Conservation (phyloP, 495 filamentous ascomycete genomes). For the Beverwykella pulmonaria region DNA sequence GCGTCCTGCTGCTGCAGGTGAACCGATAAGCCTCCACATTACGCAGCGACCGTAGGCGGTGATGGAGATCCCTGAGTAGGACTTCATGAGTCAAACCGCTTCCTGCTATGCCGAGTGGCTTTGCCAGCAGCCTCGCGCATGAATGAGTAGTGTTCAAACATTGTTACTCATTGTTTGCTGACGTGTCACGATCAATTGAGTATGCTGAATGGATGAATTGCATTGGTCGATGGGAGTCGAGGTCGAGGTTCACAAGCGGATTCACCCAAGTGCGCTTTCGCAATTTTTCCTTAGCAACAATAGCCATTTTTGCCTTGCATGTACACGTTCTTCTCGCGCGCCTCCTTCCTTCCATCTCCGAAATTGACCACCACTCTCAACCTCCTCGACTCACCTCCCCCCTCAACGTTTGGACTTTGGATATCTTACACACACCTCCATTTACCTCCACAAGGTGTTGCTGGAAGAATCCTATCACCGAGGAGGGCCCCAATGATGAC, state of each 20-base stretch:
- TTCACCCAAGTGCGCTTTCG: background rate
- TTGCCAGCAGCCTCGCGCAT: slow-evolving; percentile 21
- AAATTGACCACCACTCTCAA: too few species aligned
- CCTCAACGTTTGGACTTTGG: too few species aligned
- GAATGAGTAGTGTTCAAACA: slow-evolving; percentile 26
- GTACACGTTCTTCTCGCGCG: too few species aligned
- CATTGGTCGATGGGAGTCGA: background rate
- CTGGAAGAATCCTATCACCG: too few species aligned
- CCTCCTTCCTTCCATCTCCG: too few species aligned
- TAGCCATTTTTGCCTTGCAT: too few species aligned
- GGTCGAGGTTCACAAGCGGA: background rate
- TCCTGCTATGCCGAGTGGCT: slow-evolving; percentile 25
- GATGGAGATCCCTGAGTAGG: slow-evolving; percentile 22
- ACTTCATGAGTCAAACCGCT: slow-evolving; percentile 24
- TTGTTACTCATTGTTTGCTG: slow-evolving; percentile 26
- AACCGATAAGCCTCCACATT: slow-evolving; percentile 28
- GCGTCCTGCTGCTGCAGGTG: too few species aligned
- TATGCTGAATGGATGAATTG: background rate
- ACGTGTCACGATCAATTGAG: slow-evolving; percentile 22
- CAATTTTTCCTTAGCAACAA: background rate
- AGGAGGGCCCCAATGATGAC: too few species aligned
- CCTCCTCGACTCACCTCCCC: too few species aligned
- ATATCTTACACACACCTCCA: too few species aligned
- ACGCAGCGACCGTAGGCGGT: slow-evolving; percentile 23
- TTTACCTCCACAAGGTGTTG: too few species aligned